phyloP scores from a whole-genome alignment of 306 rosid species.

The Quercus robur region DNA sequence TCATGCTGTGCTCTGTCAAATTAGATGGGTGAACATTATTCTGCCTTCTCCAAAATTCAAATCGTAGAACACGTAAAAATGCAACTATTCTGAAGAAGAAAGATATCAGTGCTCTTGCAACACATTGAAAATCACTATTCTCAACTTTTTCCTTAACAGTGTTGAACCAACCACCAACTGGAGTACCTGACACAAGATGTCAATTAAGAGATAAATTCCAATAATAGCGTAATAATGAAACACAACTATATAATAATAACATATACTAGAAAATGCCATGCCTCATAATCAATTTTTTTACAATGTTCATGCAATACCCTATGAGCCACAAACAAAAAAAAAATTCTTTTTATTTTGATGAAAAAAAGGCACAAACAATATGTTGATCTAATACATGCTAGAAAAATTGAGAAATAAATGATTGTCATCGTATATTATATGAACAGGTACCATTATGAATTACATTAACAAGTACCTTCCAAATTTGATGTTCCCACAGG shows the following conservation, averaged over 20 bases:
- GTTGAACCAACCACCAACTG: slow-evolving; percentile 36
- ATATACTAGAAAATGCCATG: slow-evolving; percentile 8
- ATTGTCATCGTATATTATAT: slow-evolving; percentile 4
- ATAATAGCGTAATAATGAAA: slow-evolving; percentile 7
- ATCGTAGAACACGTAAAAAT: slow-evolving; percentile 38
- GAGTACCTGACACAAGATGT: slow-evolving; percentile 42
- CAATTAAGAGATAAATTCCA: slow-evolving; percentile 9
- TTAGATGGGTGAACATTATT: slow-evolving; percentile 60
- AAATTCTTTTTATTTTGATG: background rate
- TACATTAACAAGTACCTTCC: slow-evolving; percentile 48
- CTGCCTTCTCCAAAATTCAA: slow-evolving; percentile 65
- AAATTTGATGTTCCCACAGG: slow-evolving; percentile 32
- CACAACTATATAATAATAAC: slow-evolving; percentile 2
- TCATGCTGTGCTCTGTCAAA: slow-evolving; percentile 29
- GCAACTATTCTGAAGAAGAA: slow-evolving; percentile 51
- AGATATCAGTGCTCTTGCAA: slow-evolving; percentile 43
- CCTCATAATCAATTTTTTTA: slow-evolving; percentile 3
- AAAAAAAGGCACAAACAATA: background rate
- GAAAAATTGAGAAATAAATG: slow-evolving; percentile 9
- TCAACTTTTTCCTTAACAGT: slow-evolving; percentile 47
- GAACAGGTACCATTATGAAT: slow-evolving; percentile 43
- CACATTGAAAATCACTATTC: slow-evolving; percentile 36
- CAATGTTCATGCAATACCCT: background rate
- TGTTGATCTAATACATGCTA: slow-evolving; percentile 1
- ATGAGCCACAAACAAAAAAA: background rate